Base-by-base conservation (phyloP, 129 eudicot genomes). In the Solidago caesia region DNA sequence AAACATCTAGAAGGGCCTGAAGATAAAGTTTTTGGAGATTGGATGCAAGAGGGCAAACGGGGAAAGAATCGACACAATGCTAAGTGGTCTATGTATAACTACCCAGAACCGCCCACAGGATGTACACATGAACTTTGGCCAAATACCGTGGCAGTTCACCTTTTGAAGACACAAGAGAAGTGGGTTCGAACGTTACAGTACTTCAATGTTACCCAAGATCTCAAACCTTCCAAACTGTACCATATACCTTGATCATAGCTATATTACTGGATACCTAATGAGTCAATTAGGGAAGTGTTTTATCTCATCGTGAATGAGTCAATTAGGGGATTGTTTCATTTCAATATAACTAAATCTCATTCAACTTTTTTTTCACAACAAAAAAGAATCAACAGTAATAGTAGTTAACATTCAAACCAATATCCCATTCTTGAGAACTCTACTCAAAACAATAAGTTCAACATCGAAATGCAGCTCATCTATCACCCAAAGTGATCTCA, bases 61-160 rank as follows among this genome's bases (percentile, higher is more conserved):
- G 98, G 87, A 4, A 88, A 76, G 75, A 86, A 93, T 81, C 79
- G 98, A 48, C 84, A 76, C 73, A 93, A 93, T 66, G 98, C 96
- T 8, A 93, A 93, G 80, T 90, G 97, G 98, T 83, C 92, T 0
- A 93, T 93, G 98, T 93, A 93, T 73, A 90, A 94, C 75, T 94
- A 79, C 64, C 97, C 98, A 0, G 93, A 86, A 60, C 98, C 98
- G 8, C 92, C 82, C 0, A 84, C 96, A 0, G 46, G 75, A 47
- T 90, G 97, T 60, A 86, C 96, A 52, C 97, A 94, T 64, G 97
- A 90, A 77, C 84, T 94, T 42, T 90, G 97, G 98, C 96, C 93
- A 26, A 84, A 87, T 8, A 94, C 98, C 0, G 81, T 88, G 47
- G 97, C 92, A 0, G 97, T 90, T 49, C 98, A 94, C 70, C 84